Conservation (phyloP, 495 filamentous ascomycete species). For the Tuber calosporum region DNA sequence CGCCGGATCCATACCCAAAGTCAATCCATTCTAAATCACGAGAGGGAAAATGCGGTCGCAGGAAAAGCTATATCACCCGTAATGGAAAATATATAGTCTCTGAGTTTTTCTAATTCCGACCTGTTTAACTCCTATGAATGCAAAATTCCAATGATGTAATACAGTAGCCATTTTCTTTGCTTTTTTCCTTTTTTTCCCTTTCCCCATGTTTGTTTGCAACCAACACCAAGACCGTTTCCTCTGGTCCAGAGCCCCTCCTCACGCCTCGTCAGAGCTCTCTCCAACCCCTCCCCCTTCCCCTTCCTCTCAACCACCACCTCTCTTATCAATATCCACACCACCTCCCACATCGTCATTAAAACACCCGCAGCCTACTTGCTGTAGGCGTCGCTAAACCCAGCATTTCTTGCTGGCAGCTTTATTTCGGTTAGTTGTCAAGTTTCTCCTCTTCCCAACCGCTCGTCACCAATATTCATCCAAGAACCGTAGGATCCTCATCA, state of each 20-base stretch:
- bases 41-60: background rate
- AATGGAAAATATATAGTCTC: background rate
- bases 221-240: background rate
- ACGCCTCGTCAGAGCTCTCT: constrained; percentile 1
- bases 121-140: background rate
- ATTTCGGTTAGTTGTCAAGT: background rate
- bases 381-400: constrained; percentile 1
- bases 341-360: background rate
- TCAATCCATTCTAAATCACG: background rate
- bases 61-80: background rate
- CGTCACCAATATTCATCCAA: background rate
- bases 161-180: background rate
- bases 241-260: background rate
- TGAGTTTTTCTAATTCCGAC: background rate
- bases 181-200: background rate
- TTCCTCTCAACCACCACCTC: constrained; percentile 1
- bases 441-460: background rate
- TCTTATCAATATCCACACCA: background rate
- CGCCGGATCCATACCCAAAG: background rate
- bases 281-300: background rate
- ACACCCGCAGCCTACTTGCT: background rate
- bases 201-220: background rate
- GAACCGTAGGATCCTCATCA: constrained; percentile 3
- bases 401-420: constrained; percentile 1
- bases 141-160: background rate